A percentile compares a stretch with the other conserved stretches of the same genome.
phyloP scores from a whole-genome alignment of 371 early-diverging fungal species.

The Agmasoma carcini region DNA sequence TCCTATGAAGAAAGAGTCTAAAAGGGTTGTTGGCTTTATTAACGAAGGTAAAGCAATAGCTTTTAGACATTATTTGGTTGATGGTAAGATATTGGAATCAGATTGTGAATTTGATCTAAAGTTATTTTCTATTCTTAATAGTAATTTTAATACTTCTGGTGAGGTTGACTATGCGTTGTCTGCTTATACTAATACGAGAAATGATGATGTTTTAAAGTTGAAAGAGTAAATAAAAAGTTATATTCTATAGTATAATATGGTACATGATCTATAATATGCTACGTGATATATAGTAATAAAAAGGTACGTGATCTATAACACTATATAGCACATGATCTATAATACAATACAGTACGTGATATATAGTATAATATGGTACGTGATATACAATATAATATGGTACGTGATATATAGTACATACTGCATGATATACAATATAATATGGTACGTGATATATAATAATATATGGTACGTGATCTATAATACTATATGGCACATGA shows the following conservation, averaged over 20 bases:
- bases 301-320: too few species aligned
- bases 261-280: background rate
- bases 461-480: too few species aligned
- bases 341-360: too few species aligned
- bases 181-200: constrained; percentile 47
- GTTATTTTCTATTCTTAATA: constrained; percentile 45
- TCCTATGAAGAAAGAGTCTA: constrained; percentile 31
- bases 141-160: constrained; percentile 49
- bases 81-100: constrained; percentile 28
- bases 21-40: constrained; percentile 47
- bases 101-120: constrained; percentile 42
- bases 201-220: constrained; percentile 9
- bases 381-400: too few species aligned
- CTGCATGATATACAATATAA: too few species aligned
- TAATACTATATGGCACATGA: too few species aligned
- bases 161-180: constrained; percentile 44
- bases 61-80: constrained; percentile 48
- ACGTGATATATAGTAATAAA: too few species aligned
- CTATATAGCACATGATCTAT: too few species aligned
- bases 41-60: constrained; percentile 48
- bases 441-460: too few species aligned
- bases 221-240: background rate
- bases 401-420: too few species aligned
- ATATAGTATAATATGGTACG: too few species aligned
- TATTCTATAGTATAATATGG: background rate